Evolutionary conservation across 2,329 filamentous ascomycete species (phyloP).

Genomic region (Coniochaeta sp.): DNA sequence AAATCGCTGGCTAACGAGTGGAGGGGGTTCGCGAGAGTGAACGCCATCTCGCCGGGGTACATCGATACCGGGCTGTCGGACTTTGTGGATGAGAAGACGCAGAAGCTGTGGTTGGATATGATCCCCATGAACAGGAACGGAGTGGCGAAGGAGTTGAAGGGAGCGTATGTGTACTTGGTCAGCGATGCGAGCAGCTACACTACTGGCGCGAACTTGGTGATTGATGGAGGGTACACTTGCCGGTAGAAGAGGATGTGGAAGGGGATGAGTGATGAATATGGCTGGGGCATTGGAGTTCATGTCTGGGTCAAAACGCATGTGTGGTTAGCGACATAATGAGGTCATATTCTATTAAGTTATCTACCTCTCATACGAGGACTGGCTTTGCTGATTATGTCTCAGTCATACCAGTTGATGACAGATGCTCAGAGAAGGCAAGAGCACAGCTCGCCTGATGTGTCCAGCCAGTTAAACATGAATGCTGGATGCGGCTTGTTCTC

Average conservation of each 20-base stretch:
- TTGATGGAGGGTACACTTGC: slow-evolving; percentile 59
- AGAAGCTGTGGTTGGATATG: slow-evolving; percentile 67
- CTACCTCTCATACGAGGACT: not conserved
- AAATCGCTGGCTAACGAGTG: slow-evolving; percentile 54
- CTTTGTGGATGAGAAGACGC: slow-evolving; percentile 59
- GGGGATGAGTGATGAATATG: not conserved
- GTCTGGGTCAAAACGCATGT: not conserved
- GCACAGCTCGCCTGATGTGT: too few relatives aligned
- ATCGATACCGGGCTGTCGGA: slow-evolving; percentile 62
- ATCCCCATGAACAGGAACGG: slow-evolving; percentile 68
- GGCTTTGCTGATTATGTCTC: too few relatives aligned
- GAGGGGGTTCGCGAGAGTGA: slow-evolving; percentile 60
- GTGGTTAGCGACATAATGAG: not conserved
- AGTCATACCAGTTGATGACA: too few relatives aligned
- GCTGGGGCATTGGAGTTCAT: not conserved
- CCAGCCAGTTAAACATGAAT: too few relatives aligned
- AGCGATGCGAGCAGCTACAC: slow-evolving; percentile 71
- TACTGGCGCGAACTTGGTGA: slow-evolving; percentile 62
- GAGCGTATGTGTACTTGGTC: slow-evolving; percentile 71
- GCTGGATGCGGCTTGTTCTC: too few relatives aligned
- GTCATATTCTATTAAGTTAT: not conserved
- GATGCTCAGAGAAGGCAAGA: too few relatives aligned
- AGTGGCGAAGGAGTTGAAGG: slow-evolving; percentile 63
- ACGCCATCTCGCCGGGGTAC: slow-evolving; percentile 61
- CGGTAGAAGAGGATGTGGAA: not conserved